Conservation (phyloP, 148 eudicot genomes). For the Beta vulgaris region DNA sequence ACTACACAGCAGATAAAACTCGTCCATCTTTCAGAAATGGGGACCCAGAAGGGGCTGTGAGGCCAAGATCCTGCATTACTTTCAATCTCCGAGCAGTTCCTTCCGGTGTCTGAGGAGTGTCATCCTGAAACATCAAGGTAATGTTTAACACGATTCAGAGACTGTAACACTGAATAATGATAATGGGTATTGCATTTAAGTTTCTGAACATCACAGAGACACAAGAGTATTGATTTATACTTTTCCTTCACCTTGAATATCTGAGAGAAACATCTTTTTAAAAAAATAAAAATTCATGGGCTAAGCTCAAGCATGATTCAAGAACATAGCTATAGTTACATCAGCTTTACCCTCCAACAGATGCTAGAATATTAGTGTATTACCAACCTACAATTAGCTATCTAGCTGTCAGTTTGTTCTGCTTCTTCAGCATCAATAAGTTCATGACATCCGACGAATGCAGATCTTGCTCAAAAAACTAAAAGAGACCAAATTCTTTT, state of each 20-base stretch:
- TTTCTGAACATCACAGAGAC: background rate
- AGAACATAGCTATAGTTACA: background rate
- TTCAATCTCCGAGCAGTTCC: slow-evolving; percentile 54
- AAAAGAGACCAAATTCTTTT: too few relatives aligned
- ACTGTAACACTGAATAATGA: background rate
- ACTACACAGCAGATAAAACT: slow-evolving; percentile 13
- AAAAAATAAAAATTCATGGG: background rate
- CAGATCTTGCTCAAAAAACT: background rate
- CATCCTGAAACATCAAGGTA: slow-evolving; percentile 22
- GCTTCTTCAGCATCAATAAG: background rate
- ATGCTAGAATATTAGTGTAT: too few relatives aligned
- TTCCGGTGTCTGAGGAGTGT: slow-evolving; percentile 29
- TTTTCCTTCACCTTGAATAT: background rate
- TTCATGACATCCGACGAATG: background rate
- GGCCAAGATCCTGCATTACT: slow-evolving; percentile 70
- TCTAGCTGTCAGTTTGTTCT: background rate
- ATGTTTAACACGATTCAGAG: background rate
- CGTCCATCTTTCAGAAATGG: slow-evolving; percentile 43
- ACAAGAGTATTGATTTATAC: background rate
- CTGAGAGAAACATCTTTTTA: background rate
- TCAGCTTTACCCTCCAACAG: background rate
- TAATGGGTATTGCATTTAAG: background rate
- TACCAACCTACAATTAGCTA: background rate
- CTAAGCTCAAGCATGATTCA: background rate
- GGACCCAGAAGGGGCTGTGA: slow-evolving; percentile 62